Evolutionary conservation across 2,329 filamentous ascomycete species (phyloP).

Genomic region (Achaetomium macrosporum): DNA sequence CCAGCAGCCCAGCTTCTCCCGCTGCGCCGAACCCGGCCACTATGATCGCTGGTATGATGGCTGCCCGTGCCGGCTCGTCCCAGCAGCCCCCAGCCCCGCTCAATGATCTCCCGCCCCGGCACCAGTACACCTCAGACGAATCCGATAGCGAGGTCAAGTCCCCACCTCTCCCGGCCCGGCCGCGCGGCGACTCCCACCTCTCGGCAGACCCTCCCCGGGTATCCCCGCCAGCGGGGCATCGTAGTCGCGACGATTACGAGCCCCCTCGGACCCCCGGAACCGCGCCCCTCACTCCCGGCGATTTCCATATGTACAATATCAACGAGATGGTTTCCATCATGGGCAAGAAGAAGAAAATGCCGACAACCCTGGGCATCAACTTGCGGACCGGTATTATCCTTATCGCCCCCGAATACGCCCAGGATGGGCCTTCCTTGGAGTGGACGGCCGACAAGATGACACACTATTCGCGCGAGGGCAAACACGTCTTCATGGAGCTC

Average conservation of each 20-base stretch:
- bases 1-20: slow-evolving; percentile 23
- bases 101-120: slow-evolving; percentile 39
- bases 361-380: slow-evolving; percentile 93
- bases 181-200: slow-evolving; percentile 47
- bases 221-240: slow-evolving; percentile 27
- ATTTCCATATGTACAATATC: slow-evolving; percentile 92
- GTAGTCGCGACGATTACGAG: slow-evolving; percentile 32
- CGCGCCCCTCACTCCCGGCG: slow-evolving; percentile 58
- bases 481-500: slow-evolving; percentile 94
- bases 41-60: slow-evolving; percentile 52
- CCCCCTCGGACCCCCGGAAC: slow-evolving; percentile 33
- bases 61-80: slow-evolving; percentile 38
- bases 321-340: slow-evolving; percentile 97
- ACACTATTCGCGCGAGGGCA: slow-evolving; percentile 97
- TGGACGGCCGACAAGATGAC: slow-evolving; percentile 94
- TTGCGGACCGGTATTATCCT: slow-evolving; percentile 81
- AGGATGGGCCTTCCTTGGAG: slow-evolving; percentile 79
- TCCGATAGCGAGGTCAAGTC: slow-evolving; percentile 58
- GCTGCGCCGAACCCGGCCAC: slow-evolving; percentile 44
- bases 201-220: slow-evolving; percentile 24
- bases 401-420: slow-evolving; percentile 78
- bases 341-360: slow-evolving; percentile 97
- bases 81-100: slow-evolving; percentile 46
- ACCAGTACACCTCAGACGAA: slow-evolving; percentile 59
- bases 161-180: slow-evolving; percentile 58